phyloP scores from a whole-genome alignment of 2,329 filamentous ascomycete genomes.

The Exophiala xenobiotica region DNA sequence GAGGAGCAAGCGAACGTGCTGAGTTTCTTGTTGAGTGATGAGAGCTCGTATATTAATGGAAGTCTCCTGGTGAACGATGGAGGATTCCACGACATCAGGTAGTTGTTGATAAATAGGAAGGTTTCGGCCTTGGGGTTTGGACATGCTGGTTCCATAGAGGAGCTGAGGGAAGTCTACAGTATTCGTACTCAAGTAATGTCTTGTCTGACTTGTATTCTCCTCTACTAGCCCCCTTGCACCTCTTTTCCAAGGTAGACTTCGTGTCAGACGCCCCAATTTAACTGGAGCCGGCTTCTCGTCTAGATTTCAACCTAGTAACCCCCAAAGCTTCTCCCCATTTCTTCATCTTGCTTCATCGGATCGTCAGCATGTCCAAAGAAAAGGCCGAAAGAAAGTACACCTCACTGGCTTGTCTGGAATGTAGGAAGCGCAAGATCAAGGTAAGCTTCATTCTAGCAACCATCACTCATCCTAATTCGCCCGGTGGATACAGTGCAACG shows the following conservation, averaged over 20 bases:
- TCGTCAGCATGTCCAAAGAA: neutral
- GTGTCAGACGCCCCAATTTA: too few relatives aligned
- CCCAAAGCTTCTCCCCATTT: neutral
- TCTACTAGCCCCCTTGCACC: too few relatives aligned
- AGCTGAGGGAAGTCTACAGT: too few relatives aligned
- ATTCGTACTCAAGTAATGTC: too few relatives aligned
- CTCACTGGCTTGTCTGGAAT: constrained; percentile 9
- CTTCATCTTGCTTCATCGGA: neutral
- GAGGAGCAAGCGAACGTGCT: constrained; percentile 25
- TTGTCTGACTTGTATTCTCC: too few relatives aligned
- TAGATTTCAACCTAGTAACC: too few relatives aligned
- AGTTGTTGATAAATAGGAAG: neutral
- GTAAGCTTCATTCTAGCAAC: neutral
- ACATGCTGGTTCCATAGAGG: too few relatives aligned
- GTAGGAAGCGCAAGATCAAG: constrained; percentile 11
- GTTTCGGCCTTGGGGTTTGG: too few relatives aligned
- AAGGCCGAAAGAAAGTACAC: constrained; percentile 9
- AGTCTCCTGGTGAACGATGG: constrained; percentile 21
- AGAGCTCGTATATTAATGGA: constrained; percentile 26
- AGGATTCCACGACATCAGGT: constrained; percentile 26
- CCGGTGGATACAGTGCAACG: constrained; percentile 5
- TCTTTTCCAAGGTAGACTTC: too few relatives aligned
- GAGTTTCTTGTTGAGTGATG: constrained; percentile 24
- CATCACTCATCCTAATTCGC: neutral
- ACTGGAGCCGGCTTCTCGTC: too few relatives aligned